Percentiles rank a stretch among this genome's conserved stretches.
Conservation (phyloP, 139 green algal species). For the Spirogloea muscicola region DNA sequence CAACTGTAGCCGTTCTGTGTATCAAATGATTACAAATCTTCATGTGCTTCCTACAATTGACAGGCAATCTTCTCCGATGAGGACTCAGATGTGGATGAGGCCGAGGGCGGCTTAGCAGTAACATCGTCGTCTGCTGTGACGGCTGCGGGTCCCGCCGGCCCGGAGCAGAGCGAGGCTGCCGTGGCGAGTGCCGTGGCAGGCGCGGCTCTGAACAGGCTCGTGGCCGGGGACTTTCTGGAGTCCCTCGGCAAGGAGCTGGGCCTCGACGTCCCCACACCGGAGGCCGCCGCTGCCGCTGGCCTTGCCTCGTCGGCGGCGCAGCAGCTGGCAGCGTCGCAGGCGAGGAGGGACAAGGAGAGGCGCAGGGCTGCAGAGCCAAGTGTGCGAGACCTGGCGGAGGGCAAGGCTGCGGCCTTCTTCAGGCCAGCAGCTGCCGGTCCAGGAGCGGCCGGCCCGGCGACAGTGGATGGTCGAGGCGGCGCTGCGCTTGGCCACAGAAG, state of each 20-base stretch:
- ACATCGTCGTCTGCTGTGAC: not conserved
- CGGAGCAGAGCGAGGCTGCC: not conserved
- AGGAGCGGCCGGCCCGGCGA: not conserved
- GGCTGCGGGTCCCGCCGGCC: not conserved
- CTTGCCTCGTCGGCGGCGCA: constrained; percentile 8
- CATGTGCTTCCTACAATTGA: no score
- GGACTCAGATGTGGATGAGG: constrained; percentile 12
- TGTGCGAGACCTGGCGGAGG: not conserved
- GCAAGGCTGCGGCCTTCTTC: not conserved
- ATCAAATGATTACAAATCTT: no score
- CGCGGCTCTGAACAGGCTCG: constrained; percentile 27
- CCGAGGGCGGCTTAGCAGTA: not conserved
- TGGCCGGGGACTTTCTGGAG: constrained; percentile 32
- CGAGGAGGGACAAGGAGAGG: constrained; percentile 1
- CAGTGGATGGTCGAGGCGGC: not conserved
- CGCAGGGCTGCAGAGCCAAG: not conserved
- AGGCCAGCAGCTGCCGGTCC: not conserved
- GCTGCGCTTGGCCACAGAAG: no score
- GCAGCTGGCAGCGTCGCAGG: not conserved
- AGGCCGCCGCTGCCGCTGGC: no score
- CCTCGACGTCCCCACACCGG: constrained; percentile 15
- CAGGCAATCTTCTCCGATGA: constrained; percentile 43
- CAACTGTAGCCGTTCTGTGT: no score
- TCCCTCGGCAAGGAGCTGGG: constrained; percentile 29
- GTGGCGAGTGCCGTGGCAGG: constrained; percentile 17